Conservation (phyloP, 2,329 filamentous ascomycete species). For the Lasiodiplodia sp. region DNA sequence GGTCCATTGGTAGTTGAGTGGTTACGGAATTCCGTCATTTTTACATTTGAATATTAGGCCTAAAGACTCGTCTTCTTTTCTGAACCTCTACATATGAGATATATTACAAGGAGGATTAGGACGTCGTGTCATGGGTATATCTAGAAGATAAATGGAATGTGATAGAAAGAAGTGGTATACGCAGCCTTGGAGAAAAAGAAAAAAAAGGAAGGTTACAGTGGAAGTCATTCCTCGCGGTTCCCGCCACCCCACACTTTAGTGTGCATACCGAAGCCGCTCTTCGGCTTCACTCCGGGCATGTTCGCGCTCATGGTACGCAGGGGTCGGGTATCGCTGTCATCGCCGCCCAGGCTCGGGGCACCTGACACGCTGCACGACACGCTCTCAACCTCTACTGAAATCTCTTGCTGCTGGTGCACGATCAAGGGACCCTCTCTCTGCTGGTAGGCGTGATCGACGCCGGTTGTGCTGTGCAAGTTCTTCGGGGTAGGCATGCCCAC, state of each 20-base stretch:
- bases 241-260: constrained; percentile 11
- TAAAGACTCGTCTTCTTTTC: background rate
- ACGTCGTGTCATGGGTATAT: background rate
- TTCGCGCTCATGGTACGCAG: constrained; percentile 3
- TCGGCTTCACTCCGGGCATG: constrained; percentile 4
- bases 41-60: background rate
- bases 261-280: constrained; percentile 17
- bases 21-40: background rate
- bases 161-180: background rate
- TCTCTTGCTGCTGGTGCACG: constrained; percentile 16
- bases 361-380: background rate
- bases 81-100: background rate
- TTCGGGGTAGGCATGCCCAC: background rate
- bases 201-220: background rate
- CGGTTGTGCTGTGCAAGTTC: background rate
- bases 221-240: background rate
- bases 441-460: background rate
- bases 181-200: background rate
- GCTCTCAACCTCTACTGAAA: constrained; percentile 16
- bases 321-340: constrained; percentile 11
- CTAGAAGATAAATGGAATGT: background rate
- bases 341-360: constrained; percentile 16
- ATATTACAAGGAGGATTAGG: background rate
- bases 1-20: too few species aligned
- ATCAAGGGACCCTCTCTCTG: background rate